Evolutionary conservation across 1,139 yeast species (phyloP).

Genomic region (Hemisphaericaspora subhashii): DNA sequence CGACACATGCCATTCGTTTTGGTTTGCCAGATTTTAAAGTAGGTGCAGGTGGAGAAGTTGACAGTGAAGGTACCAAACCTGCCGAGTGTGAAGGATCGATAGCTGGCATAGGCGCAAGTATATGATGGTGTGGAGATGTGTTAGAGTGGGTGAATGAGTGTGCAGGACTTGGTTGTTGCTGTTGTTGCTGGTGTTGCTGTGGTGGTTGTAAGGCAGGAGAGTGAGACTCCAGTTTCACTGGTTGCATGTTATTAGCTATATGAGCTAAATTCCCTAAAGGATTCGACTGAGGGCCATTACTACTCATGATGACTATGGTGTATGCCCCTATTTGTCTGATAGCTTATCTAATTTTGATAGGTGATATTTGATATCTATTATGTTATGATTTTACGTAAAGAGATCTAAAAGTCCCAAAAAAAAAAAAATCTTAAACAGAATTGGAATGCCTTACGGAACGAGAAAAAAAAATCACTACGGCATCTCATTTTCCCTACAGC

Average conservation of each 20-base stretch:
- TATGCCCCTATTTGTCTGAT: not conserved
- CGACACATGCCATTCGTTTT: constrained; percentile 86
- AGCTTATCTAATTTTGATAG: not conserved
- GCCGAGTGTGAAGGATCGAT: not conserved
- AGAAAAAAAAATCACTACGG: not conserved
- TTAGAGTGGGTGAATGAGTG: constrained; percentile 2
- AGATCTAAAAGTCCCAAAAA: not conserved
- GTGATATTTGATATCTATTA: not conserved
- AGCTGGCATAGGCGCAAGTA: constrained; percentile 6
- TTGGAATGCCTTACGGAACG: not conserved
- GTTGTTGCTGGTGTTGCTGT: too few species aligned
- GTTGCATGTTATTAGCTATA: constrained; percentile 33
- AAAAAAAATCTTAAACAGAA: too few species aligned
- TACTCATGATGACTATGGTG: not conserved
- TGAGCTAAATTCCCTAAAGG: constrained; percentile 44
- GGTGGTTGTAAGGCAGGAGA: constrained; percentile 11
- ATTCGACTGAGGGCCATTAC: constrained; percentile 1
- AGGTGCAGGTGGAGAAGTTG: constrained; percentile 9
- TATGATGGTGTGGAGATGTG: constrained; percentile 6
- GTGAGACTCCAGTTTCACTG: constrained; percentile 40
- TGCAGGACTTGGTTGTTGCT: constrained; percentile 5
- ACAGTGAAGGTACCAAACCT: not conserved
- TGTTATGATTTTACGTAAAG: not conserved
- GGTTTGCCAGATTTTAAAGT: constrained; percentile 24
- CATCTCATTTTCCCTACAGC: not conserved